Evolutionary conservation across 2,329 filamentous ascomycete genomes (phyloP), one percentile per base, ranked within the genome.

Genomic region (Sporothrix brunneoviolacea): DNA sequence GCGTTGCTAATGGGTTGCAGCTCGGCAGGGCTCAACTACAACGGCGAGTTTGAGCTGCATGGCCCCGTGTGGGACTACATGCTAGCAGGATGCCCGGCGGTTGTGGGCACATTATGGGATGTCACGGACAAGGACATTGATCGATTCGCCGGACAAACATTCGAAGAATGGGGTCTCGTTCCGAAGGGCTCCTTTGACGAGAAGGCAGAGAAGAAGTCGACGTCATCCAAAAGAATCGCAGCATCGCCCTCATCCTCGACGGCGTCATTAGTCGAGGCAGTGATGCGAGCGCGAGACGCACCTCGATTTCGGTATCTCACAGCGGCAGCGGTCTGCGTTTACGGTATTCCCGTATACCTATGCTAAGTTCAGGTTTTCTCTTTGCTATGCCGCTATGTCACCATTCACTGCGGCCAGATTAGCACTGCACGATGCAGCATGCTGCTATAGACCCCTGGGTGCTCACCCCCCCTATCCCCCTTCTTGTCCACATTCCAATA

Each of bases 111-210:
- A 15, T 74, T 98, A 33, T 98, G 93, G 93, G 93, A 98, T 66
- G 93, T 98, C 44, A 98, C 93, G 9, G 93, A 98, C 65, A 88
- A 88, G 61, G 93, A 98, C 65, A 95, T 96, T 65, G 94, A 98
- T 70, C 86, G 91, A 16, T 95, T 95, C 65, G 87, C 91, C 0
- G 82, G 84, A 30, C 75, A 78, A 22, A 73, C 86, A 3, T 86
- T 95, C 64, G 86, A 93, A 63, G 77, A 85, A 60, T 98, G 93
- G 93, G 93, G 93, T 0, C 66, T 98, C 7, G 71, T 86, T 48
- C 62, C 67, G 1, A 59, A 59, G 65, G 75, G 75, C 52, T 65
- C 72, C 8, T 76, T 68, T 53, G 55, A 72, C 55, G 63, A 65
- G 44, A 45, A 27, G 24, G 44, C 35, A 27, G 24, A 18, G 13